A percentile compares a stretch with the other conserved stretches of the same genome.
Conservation (phyloP, 805 yeast genomes). For the Wickerhamiella hasegawae region DNA sequence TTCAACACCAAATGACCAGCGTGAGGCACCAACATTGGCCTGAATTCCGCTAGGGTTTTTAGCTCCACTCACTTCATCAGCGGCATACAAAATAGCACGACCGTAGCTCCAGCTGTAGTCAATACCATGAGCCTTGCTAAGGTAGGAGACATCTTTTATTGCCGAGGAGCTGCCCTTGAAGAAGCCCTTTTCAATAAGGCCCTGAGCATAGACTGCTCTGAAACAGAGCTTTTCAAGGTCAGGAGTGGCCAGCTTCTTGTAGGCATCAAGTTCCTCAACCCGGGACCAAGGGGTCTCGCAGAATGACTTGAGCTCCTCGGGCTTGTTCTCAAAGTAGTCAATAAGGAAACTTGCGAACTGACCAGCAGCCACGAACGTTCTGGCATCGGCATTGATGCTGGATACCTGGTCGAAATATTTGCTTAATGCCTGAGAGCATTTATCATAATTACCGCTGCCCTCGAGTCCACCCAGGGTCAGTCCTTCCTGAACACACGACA, state of each 20-base stretch:
- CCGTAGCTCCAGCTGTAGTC: conserved; percentile 43
- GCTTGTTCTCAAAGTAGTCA: not conserved
- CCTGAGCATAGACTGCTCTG: conserved; percentile 42
- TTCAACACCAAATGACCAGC: conserved; percentile 8
- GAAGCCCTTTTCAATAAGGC: conserved; percentile 44
- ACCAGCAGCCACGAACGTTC: conserved; percentile 1
- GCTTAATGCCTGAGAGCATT: no score
- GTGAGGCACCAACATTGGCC: conserved; percentile 6
- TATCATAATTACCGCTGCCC: conserved; percentile 37
- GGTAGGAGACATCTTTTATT: conserved; percentile 22
- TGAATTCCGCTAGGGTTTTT: conserved; percentile 6
- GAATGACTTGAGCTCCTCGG: not conserved
- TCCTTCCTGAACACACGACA: conserved; percentile 6
- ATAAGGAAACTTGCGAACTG: not conserved
- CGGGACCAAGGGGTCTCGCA: not conserved
- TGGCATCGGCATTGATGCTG: conserved; percentile 29
- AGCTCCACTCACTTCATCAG: conserved; percentile 34
- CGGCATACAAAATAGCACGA: conserved; percentile 45
- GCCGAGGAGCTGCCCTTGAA: no score
- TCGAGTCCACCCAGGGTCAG: conserved; percentile 1
- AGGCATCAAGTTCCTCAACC: conserved; percentile 9
- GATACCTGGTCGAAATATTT: no score
- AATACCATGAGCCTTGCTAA: conserved; percentile 26
- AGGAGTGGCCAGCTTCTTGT: conserved; percentile 8
- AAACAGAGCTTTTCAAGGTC: conserved; percentile 37